Conservation (phyloP, 331 rosid genomes). For the Dryas integrifolia region DNA sequence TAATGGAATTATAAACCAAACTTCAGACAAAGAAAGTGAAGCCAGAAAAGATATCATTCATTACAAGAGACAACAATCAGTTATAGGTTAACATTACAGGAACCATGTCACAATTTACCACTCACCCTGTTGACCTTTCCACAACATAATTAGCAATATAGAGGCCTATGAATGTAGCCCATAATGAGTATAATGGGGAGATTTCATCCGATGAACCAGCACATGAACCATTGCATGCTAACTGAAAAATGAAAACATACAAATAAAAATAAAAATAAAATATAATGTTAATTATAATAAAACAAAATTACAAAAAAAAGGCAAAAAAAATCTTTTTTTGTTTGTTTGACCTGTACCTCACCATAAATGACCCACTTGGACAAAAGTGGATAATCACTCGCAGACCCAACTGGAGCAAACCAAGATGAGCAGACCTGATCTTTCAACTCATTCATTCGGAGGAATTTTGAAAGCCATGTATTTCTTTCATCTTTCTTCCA, state of each 20-base stretch:
- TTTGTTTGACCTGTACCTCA: slow-evolving; percentile 55
- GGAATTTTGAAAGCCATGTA: slow-evolving; percentile 77
- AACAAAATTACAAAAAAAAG: slow-evolving; percentile 11
- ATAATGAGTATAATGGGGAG: slow-evolving; percentile 89
- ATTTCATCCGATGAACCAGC: slow-evolving; percentile 78
- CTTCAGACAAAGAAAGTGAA: not conserved
- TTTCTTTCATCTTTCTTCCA: slow-evolving; percentile 80
- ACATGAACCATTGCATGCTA: slow-evolving; percentile 91
- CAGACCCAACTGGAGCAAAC: slow-evolving; percentile 99
- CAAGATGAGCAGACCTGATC: slow-evolving; percentile 93
- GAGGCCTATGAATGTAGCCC: slow-evolving; percentile 98
- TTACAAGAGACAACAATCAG: slow-evolving; percentile 11
- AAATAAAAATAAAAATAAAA: not conserved
- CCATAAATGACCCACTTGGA: slow-evolving; percentile 98
- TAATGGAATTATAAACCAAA: not conserved
- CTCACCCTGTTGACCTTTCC: slow-evolving; percentile 97
- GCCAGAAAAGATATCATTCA: not conserved
- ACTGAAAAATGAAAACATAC: slow-evolving; percentile 46
- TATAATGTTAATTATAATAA: not conserved
- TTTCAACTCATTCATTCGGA: slow-evolving; percentile 79
- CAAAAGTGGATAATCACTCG: slow-evolving; percentile 93
- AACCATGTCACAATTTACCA: slow-evolving; percentile 19
- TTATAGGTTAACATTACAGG: slow-evolving; percentile 11
- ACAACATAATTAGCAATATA: slow-evolving; percentile 96
- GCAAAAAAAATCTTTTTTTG: not conserved